A percentile compares a stretch with the other conserved stretches of the same genome.
Evolutionary conservation across 176 grass and related monocot species (phyloP).

Genomic region (Coix lacrymajobi): DNA sequence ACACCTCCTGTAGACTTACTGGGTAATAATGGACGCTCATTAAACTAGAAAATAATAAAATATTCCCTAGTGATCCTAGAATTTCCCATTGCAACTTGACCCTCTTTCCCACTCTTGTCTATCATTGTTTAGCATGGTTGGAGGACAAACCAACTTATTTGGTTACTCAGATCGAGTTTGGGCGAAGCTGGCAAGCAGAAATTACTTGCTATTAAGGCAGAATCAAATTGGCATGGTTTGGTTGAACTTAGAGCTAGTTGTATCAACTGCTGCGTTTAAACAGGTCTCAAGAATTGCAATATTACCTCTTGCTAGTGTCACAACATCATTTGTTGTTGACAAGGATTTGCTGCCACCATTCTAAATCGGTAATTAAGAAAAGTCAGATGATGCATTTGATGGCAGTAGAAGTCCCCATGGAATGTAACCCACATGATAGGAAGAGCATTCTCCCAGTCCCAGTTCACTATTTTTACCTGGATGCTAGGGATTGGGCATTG

Average conservation of each 20-base stretch:
- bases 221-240: background rate
- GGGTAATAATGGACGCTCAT: background rate
- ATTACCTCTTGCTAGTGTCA: background rate
- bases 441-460: no score
- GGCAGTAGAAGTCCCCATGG: background rate
- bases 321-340: background rate
- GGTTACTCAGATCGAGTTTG: background rate
- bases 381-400: background rate
- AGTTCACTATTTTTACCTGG: background rate
- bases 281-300: background rate
- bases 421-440: no score
- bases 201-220: background rate
- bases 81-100: background rate
- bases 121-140: background rate
- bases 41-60: background rate
- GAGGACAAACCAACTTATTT: background rate
- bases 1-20: background rate
- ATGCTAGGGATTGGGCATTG: background rate
- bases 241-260: background rate
- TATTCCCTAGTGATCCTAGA: background rate
- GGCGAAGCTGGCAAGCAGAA: background rate
- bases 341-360: background rate
- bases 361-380: no score
- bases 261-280: background rate
- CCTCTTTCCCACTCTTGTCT: background rate